Evolutionary conservation across 179 eudicot species (phyloP).

Genomic region (Gypsophila paniculata): DNA sequence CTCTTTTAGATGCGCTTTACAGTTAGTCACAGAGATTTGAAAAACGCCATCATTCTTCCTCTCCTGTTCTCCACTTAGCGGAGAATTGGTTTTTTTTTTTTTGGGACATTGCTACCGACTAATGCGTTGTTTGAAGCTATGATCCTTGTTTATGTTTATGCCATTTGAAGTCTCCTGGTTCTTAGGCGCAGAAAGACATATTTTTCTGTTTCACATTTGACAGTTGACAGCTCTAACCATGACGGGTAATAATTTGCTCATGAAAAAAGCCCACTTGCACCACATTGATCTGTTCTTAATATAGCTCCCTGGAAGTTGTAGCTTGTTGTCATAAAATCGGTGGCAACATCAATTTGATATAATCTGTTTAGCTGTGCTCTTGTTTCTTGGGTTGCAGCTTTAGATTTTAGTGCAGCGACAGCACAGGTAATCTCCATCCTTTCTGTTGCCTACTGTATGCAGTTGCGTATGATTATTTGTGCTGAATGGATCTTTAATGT

Average conservation of each 20-base stretch:
- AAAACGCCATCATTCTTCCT: background rate
- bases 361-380: background rate
- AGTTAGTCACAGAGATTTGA: too few species aligned
- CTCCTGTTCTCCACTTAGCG: background rate
- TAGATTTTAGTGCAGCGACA: background rate
- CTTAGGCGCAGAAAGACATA: background rate
- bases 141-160: background rate
- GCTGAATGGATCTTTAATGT: background rate
- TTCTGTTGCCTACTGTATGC: background rate
- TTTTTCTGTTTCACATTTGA: background rate
- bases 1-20: too few species aligned
- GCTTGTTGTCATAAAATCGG: background rate
- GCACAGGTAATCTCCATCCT: background rate
- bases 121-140: too few species aligned
- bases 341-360: background rate
- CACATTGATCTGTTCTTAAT: conserved; percentile 2
- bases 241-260: background rate
- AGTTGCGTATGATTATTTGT: background rate
- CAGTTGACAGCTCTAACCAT: background rate
- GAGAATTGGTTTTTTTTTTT: background rate
- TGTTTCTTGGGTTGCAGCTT: background rate
- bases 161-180: background rate
- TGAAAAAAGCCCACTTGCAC: background rate
- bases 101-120: background rate
- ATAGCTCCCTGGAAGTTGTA: background rate